These are phyloP conservation scores for Leccinum truebloodii DNA, from an alignment of 768 basidiomycete species.

Conservation along the genomic window DNA sequence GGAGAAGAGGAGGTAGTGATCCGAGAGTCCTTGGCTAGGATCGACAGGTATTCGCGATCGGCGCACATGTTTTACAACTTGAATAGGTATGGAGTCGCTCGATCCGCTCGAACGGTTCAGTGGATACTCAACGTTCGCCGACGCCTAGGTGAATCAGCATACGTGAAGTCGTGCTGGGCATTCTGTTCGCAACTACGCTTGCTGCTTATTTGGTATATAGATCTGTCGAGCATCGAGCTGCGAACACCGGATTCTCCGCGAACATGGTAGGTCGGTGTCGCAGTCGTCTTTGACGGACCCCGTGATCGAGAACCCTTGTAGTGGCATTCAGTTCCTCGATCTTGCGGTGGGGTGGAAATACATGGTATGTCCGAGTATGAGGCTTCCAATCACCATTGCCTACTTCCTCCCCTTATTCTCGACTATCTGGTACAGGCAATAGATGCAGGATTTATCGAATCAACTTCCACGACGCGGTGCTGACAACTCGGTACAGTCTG, in stretches of 20 bases:
- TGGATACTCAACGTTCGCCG: not conserved
- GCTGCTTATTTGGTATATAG: slow-evolving; percentile 7
- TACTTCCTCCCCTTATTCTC: not conserved
- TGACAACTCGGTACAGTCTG: slow-evolving; percentile 3
- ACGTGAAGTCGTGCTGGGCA: slow-evolving; percentile 50
- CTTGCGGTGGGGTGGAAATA: slow-evolving; percentile 52
- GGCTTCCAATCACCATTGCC: slow-evolving; percentile 39
- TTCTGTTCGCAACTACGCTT: not conserved
- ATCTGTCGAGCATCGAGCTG: slow-evolving; percentile 1
- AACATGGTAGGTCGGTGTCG: slow-evolving; percentile 41
- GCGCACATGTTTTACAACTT: slow-evolving; percentile 48
- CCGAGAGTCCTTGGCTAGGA: slow-evolving; percentile 42
- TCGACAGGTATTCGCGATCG: slow-evolving; percentile 48
- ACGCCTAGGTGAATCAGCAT: slow-evolving; percentile 45
- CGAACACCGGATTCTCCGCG: slow-evolving; percentile 39
- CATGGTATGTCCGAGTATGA: slow-evolving; percentile 40
- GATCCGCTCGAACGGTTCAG: not conserved
- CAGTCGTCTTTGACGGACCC: not conserved
- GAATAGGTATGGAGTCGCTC: slow-evolving; percentile 37
- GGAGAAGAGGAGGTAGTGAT: slow-evolving; percentile 48
- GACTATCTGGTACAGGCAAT: not conserved
- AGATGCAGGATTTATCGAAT: not conserved
- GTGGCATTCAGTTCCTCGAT: slow-evolving; percentile 59
- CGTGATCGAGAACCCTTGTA: slow-evolving; percentile 10
- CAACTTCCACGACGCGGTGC: not conserved